phyloP scores from a whole-genome alignment of 176 grass and related monocot species.

The Cenchrus fungigraminus region DNA sequence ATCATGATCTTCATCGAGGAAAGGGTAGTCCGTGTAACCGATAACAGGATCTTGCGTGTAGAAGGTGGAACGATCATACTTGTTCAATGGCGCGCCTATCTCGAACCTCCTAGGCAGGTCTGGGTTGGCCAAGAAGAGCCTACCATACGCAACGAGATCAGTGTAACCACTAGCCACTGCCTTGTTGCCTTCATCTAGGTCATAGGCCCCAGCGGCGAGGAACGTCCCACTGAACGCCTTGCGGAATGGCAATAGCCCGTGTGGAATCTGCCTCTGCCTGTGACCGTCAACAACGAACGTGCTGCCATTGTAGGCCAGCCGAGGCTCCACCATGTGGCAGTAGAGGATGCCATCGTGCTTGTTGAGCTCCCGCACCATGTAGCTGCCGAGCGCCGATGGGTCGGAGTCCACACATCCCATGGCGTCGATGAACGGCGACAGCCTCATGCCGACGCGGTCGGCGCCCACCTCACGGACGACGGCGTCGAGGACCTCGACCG shows the following conservation, averaged over 20 bases:
- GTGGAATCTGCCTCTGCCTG: conserved; percentile 6
- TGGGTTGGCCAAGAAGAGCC: conserved; percentile 40
- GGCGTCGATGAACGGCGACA: conserved; percentile 5
- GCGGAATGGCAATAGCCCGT: conserved; percentile 1
- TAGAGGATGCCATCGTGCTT: conserved; percentile 4
- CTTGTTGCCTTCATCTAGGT: conserved; percentile 33
- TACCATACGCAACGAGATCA: conserved; percentile 38
- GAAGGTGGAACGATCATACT: conserved; percentile 42
- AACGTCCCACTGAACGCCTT: conserved; percentile 35
- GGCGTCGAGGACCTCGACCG: conserved; percentile 14
- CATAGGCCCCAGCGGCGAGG: conserved; percentile 33
- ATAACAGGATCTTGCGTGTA: conserved; percentile 22
- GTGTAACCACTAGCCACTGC: conserved; percentile 22
- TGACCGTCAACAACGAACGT: not conserved
- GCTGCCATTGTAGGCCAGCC: not conserved
- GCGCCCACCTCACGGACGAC: conserved; percentile 15
- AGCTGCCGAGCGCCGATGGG: not conserved
- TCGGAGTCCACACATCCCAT: conserved; percentile 16
- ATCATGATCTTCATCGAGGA: not conserved
- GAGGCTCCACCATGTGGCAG: conserved; percentile 51
- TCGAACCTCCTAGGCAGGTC: conserved; percentile 38
- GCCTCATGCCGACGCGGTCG: conserved; percentile 13
- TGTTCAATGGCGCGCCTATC: not conserved
- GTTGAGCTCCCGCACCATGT: conserved; percentile 39
- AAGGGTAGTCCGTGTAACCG: conserved; percentile 51